These are phyloP conservation scores for Alternaria sp. DNA, from an alignment of 2,329 filamentous ascomycete species.

Conservation along the genomic window DNA sequence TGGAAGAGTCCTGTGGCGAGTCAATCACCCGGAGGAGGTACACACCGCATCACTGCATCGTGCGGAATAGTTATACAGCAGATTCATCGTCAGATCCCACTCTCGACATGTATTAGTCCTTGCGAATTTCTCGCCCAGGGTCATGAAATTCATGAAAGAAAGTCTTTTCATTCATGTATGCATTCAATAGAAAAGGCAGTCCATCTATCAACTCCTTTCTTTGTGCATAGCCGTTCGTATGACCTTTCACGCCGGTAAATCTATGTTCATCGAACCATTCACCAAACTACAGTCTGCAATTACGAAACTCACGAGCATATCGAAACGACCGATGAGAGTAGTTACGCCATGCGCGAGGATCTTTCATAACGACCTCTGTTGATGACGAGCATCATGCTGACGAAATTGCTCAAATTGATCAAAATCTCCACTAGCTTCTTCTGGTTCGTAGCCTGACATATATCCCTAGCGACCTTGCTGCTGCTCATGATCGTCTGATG, in stretches of 20 bases:
- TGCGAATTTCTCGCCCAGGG: neutral
- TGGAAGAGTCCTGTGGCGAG: neutral
- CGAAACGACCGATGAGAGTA: neutral
- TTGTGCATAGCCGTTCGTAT: neutral
- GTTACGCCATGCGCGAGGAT: neutral
- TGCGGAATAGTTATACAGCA: neutral
- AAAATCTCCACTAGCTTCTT: neutral
- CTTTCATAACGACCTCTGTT: neutral
- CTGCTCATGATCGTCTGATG: neutral
- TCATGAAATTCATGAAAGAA: neutral
- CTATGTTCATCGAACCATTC: neutral
- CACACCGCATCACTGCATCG: neutral
- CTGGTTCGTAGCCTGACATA: neutral
- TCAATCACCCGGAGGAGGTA: neutral
- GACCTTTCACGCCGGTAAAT: neutral
- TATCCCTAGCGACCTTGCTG: neutral
- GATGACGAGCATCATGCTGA: neutral
- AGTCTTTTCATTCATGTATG: neutral
- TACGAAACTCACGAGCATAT: neutral
- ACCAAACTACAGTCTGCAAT: neutral
- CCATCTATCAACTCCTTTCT: neutral
- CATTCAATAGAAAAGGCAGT: neutral
- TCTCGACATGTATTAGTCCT: neutral
- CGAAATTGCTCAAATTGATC: neutral
- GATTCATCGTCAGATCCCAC: neutral